Base-by-base conservation (phyloP, 2,329 filamentous ascomycete genomes). In the Ramularia endophylla region DNA sequence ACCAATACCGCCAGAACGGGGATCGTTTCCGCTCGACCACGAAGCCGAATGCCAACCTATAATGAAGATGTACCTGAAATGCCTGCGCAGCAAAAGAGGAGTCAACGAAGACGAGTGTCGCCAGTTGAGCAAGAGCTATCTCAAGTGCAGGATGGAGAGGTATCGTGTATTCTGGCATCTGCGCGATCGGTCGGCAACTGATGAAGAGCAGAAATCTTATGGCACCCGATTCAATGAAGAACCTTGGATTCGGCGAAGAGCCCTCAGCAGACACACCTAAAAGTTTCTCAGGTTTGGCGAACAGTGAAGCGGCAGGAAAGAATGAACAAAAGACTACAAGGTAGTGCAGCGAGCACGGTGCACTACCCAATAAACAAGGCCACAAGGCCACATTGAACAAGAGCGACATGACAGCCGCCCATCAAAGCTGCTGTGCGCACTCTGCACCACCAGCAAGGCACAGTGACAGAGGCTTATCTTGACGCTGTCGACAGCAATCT, bases 1-100 rank as follows among this genome's bases (percentile, higher is more conserved):
- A 61, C 85, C 85, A 39, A 80, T 74, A 16, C 85, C 85, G 78
- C 90, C 90, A 4, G 85, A 95, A 64, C 81, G 89, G 56, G 90
- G 90, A 41, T 94, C 87, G 57, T 97, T 97, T 60, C 90, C 90
- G n/a, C 79, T 97, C 41, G 90, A 97, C 65, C 89, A 95, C 58
- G 88, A 95, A 64, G 87, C 87, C 59, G 92, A 98, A 71, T 98
- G 92, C 74, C 95, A 90, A 64, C 72, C 83, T 44, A 78, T 94
- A 51, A 97, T 97, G 79, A 77, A 77, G 43, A 75, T 74, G 38
- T 98, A 98, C 61, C 76, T 98, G 35, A 74, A 77, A 44, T 98
- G 92, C 65, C 82, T 98, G 62, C 92, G 89, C 62, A 83, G 78
- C 48, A 81, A 83, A 50, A 80, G 80, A 54, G 92, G 92, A 17